Evolutionary conservation across 805 yeast species (phyloP), one percentile per base, ranked within the genome.

Genomic region (Sporopachydermia lactativora): DNA sequence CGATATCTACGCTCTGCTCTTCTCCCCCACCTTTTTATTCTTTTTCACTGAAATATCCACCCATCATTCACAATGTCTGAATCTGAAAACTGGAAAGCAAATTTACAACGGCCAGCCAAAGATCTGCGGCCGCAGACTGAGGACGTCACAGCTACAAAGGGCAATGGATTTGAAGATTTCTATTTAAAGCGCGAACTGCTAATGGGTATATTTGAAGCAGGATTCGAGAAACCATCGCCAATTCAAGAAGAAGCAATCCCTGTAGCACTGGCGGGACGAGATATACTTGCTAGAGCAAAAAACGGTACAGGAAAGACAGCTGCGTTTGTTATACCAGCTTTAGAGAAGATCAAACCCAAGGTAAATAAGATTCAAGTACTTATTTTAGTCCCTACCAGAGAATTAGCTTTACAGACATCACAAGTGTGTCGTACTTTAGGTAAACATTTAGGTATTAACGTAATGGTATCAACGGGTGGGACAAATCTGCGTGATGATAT

Each of bases 231-330:
- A 55, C 98, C 98, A 4, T 83, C 95, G 19, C 98, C 98, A 15
- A 86, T 92, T 57, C 98, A 92, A 62, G 96, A 89, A 62, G 97
- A 88, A 59, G 75, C 95, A 4, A 92, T 92, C 43, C 98, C 98
- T 2, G 84, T 85, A 54, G 96, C 96, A 1, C 70, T 92, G 37
- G 80, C 92, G 42, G 97, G 97, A 40, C 77, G 95, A 64, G 98
- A 92, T 61, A 81, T 92, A 45, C 71, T 92, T 47, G 98, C 98
- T 13, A 75, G 98, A 65, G 97, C 98, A 36, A 92, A 92, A 59
- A 92, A 92, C 62, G 98, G 98, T 47, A 92, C 98, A 1, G 98
- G 98, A 53, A 92, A 92, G 59, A 92, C 98, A 5, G 98, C 97
- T 1, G 94, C 98, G 4, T 92, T 92, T 59, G 80, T 85, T 39